Evolutionary conservation across 495 filamentous ascomycete genomes (phyloP).

Genomic region (Daldinia bambusicola): DNA sequence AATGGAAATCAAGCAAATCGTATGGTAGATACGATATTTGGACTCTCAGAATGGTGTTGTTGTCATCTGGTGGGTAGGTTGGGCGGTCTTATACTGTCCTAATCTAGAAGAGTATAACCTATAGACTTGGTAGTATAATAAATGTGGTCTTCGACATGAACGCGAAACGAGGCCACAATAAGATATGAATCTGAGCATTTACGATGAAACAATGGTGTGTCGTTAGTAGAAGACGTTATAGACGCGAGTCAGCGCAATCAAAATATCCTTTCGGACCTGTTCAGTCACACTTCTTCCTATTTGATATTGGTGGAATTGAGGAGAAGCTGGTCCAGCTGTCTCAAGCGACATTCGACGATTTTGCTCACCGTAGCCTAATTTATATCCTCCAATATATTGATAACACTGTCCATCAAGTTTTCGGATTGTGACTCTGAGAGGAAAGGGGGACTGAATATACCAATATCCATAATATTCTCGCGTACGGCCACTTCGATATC

Average conservation of each 20-base stretch:
- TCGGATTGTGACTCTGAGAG: conserved; percentile 25
- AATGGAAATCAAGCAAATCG: not conserved
- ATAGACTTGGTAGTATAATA: not conserved
- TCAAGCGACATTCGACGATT: not conserved
- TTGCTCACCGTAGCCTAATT: conserved; percentile 1
- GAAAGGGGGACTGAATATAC: conserved; percentile 59
- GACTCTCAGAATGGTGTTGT: not conserved
- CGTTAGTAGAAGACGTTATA: not conserved
- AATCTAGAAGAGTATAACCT: not conserved
- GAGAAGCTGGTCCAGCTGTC: not conserved
- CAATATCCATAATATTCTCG: conserved; percentile 61
- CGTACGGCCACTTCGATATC: conserved; percentile 65
- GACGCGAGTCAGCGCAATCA: not conserved
- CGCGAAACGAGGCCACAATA: not conserved
- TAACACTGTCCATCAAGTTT: conserved; percentile 24
- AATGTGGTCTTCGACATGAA: not conserved
- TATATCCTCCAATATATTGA: conserved; percentile 26
- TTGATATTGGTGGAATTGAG: not conserved
- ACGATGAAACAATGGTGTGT: not conserved
- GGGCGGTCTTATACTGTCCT: not conserved
- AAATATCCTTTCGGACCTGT: not conserved
- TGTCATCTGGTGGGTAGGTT: not conserved
- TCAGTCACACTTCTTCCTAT: not conserved
- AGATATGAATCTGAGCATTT: not conserved
- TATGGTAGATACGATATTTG: not conserved